Percentiles rank a stretch among this genome's conserved stretches.
These are phyloP conservation scores for Claviceps sp. DNA, from an alignment of 2,329 filamentous ascomycete genomes.

Conservation along the genomic window DNA sequence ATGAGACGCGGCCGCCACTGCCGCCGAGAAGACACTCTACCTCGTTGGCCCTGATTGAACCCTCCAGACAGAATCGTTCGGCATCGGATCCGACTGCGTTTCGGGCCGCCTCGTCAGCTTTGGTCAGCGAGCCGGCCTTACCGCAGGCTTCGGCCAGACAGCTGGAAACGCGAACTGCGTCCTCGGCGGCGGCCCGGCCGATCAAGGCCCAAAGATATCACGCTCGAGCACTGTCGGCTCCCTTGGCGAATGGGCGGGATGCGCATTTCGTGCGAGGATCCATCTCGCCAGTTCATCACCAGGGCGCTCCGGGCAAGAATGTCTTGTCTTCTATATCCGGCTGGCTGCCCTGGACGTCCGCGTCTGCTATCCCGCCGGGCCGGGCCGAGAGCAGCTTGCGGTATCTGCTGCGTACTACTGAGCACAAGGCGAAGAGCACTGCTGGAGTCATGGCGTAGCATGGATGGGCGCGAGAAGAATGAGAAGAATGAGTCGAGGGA, in stretches of 20 bases:
- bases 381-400: slow-evolving; percentile 4
- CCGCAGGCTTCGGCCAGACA: slow-evolving; percentile 42
- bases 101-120: slow-evolving; percentile 23
- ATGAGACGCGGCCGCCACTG: slow-evolving; percentile 6
- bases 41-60: slow-evolving; percentile 25
- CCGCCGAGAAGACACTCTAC: slow-evolving; percentile 16
- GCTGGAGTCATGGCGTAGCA: too few species aligned
- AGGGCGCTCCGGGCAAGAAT: slow-evolving; percentile 13
- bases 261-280: slow-evolving; percentile 16
- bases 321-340: slow-evolving; percentile 27
- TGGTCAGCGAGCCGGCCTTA: slow-evolving; percentile 42
- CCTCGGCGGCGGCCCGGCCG: slow-evolving; percentile 6
- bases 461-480: too few species aligned
- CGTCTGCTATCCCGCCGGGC: not conserved
- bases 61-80: slow-evolving; percentile 19
- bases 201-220: not conserved
- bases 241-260: slow-evolving; percentile 12
- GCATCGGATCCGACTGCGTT: slow-evolving; percentile 17
- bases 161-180: slow-evolving; percentile 29
- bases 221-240: not conserved
- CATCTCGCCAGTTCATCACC: slow-evolving; percentile 12
- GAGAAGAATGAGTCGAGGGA: too few species aligned
- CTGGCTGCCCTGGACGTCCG: slow-evolving; percentile 33
- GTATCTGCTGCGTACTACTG: not conserved
- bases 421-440: not conserved